A percentile compares a stretch with the other conserved stretches of the same genome.
These are phyloP conservation scores for Xylaria intraflava DNA, from an alignment of 495 filamentous ascomycete species.

Conservation along the genomic window DNA sequence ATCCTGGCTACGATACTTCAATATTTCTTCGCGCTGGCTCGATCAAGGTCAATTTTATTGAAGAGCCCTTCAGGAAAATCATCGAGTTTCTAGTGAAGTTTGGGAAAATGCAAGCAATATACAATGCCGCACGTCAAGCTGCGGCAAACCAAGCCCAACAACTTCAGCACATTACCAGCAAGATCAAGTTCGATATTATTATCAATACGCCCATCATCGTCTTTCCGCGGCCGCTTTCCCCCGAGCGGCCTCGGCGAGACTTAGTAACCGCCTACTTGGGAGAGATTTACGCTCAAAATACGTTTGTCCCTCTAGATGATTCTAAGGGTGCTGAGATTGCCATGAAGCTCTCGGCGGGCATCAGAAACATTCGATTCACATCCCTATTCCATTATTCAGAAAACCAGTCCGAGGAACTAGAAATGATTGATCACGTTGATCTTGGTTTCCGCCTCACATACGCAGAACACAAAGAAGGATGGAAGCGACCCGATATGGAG, in stretches of 20 bases:
- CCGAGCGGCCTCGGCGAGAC: conserved; percentile 56
- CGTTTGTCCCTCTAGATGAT: conserved; percentile 75
- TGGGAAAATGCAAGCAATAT: conserved; percentile 98
- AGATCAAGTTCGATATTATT: conserved; percentile 87
- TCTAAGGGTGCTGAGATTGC: conserved; percentile 61
- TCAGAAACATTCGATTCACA: conserved; percentile 83
- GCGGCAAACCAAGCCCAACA: conserved; percentile 92
- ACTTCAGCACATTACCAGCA: conserved; percentile 79
- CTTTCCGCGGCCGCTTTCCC: conserved; percentile 69
- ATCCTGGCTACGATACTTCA: conserved; percentile 93
- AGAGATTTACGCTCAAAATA: conserved; percentile 94
- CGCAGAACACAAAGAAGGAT: conserved; percentile 70
- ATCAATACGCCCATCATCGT: conserved; percentile 93
- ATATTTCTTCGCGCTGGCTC: conserved; percentile 85
- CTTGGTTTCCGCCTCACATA: conserved; percentile 86
- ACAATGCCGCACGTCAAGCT: conserved; percentile 91
- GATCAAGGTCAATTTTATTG: conserved; percentile 90
- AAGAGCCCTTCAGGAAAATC: conserved; percentile 97
- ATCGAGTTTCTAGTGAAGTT: conserved; percentile 97
- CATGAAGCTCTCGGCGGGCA: conserved; percentile 86
- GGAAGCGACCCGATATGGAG: conserved; percentile 83
- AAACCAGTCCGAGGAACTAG: conserved; percentile 70
- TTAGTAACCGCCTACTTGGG: conserved; percentile 86
- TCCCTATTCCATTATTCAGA: conserved; percentile 80
- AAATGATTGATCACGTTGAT: conserved; percentile 95